A percentile compares a stretch with the other conserved stretches of the same genome.
These are phyloP conservation scores for Sporothrix mexicana DNA, from an alignment of 2,329 filamentous ascomycete genomes.

Conservation along the genomic window DNA sequence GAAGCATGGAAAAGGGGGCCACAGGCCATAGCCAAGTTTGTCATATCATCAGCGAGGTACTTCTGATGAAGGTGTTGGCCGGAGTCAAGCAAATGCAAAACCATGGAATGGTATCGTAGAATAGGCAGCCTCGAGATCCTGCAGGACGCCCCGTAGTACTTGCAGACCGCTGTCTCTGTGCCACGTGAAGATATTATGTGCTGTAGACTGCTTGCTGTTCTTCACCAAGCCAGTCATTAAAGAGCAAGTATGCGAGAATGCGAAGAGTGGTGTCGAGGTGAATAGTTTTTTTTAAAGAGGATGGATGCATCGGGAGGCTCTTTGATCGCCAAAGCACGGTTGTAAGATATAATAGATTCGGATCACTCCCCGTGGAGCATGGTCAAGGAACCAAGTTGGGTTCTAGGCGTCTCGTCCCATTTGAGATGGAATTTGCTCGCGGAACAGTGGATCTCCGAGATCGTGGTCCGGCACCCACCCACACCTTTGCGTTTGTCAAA, in stretches of 20 bases:
- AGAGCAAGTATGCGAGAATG: neutral
- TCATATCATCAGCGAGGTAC: neutral
- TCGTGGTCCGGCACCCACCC: conserved; percentile 22
- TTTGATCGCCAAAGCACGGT: neutral
- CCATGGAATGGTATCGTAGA: neutral
- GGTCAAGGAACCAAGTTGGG: neutral
- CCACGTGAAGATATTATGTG: neutral
- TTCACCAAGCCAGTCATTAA: neutral
- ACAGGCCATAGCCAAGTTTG: neutral
- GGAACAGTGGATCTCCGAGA: conserved; percentile 30
- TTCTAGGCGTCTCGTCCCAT: conserved; percentile 13
- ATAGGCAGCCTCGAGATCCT: conserved; percentile 26
- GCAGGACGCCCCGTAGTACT: conserved; percentile 31
- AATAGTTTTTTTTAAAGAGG: neutral
- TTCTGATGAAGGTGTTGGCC: neutral
- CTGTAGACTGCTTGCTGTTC: neutral
- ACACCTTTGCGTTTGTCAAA: conserved; percentile 20
- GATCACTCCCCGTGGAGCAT: neutral
- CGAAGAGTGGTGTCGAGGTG: neutral
- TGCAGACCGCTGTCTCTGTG: conserved; percentile 18
- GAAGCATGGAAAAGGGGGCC: neutral
- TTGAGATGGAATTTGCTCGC: neutral
- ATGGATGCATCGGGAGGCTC: neutral
- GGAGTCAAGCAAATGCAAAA: neutral
- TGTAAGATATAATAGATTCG: neutral